phyloP scores from a whole-genome alignment of 2,329 filamentous ascomycete genomes.

The Epichloe aotearoae region DNA sequence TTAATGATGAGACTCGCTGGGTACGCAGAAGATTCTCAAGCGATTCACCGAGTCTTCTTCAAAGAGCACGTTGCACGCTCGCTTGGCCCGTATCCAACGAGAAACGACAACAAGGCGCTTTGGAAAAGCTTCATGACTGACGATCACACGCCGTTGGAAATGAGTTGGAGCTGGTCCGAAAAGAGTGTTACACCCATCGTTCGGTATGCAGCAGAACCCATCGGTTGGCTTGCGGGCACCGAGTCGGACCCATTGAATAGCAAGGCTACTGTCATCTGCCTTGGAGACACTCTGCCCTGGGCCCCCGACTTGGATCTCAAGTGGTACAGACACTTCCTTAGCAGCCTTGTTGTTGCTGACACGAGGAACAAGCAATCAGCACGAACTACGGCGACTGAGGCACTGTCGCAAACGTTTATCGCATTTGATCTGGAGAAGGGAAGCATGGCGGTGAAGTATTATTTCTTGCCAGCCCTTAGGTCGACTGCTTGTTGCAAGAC shows the following conservation, averaged over 20 bases:
- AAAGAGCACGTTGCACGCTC: background rate
- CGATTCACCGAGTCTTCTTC: background rate
- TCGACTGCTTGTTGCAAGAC: background rate
- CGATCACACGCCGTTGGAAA: conserved; percentile 22
- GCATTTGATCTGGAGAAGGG: background rate
- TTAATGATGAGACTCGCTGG: background rate
- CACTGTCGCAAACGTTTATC: background rate
- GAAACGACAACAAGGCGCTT: too few relatives aligned
- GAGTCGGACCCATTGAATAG: conserved; percentile 9
- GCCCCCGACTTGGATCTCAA: background rate
- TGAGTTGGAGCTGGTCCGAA: conserved; percentile 23
- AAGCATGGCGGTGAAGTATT: background rate
- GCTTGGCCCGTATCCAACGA: background rate
- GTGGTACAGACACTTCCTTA: background rate
- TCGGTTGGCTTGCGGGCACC: conserved; percentile 15
- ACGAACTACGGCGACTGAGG: background rate
- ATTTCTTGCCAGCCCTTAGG: background rate
- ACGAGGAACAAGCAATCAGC: background rate
- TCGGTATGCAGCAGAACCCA: conserved; percentile 20
- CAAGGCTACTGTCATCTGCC: background rate
- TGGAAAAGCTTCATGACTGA: conserved; percentile 29
- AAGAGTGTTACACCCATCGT: conserved; percentile 13
- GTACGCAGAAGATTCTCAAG: background rate
- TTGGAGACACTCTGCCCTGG: background rate
- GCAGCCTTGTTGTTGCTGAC: background rate